A percentile compares a stretch with the other conserved stretches of the same genome.
Conservation (phyloP, 495 filamentous ascomycete species). For the Neurospora africana region DNA sequence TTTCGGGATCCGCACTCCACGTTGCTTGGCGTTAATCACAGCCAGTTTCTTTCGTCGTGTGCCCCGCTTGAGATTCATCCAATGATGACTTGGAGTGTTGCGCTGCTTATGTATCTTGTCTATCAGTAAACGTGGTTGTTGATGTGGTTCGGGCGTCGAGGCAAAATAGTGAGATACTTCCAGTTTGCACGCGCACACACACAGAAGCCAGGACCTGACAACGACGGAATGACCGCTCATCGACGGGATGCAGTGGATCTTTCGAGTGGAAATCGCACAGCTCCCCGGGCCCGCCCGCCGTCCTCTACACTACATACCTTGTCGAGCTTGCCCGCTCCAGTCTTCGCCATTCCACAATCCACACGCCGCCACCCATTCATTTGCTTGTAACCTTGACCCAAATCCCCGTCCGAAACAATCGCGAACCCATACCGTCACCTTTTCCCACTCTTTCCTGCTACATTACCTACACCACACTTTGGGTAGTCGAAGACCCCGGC, state of each 20-base stretch:
- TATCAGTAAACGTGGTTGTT: neutral
- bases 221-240: neutral
- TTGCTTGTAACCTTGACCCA: neutral
- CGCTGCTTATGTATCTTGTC: neutral
- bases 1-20: slow-evolving; percentile 5
- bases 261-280: neutral
- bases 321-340: too few species aligned
- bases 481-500: neutral
- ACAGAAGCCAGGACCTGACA: neutral
- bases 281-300: neutral
- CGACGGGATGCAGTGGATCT: neutral
- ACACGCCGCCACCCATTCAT: neutral
- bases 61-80: neutral
- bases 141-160: neutral
- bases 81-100: neutral
- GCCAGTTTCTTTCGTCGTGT: neutral
- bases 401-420: neutral
- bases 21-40: slow-evolving; percentile 9
- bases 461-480: neutral
- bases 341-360: neutral
- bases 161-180: neutral
- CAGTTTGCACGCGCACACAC: neutral
- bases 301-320: neutral
- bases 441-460: neutral
- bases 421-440: neutral